phyloP scores from a whole-genome alignment of 805 yeast species.

The Candida montana region DNA sequence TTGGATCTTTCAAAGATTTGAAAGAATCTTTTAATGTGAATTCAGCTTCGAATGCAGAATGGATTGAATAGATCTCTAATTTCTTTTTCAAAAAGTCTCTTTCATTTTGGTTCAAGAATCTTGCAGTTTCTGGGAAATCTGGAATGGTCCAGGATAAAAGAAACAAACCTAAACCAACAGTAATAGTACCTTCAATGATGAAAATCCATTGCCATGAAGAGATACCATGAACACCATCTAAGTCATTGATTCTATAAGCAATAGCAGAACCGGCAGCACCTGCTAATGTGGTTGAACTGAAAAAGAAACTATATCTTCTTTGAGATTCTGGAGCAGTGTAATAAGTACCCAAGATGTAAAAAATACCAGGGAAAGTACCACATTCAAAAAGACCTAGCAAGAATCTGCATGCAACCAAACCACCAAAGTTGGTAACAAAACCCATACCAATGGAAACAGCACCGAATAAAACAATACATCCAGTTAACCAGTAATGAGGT shows the following conservation, averaged over 20 bases:
- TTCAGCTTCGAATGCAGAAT: conserved; percentile 31
- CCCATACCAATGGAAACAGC: conserved; percentile 38
- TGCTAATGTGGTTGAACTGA: conserved; percentile 48
- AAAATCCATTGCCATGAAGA: conserved; percentile 48
- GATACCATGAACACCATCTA: conserved; percentile 40
- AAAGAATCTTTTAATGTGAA: conserved; percentile 29
- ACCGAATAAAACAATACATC: conserved; percentile 33
- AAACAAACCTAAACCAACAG: conserved; percentile 34
- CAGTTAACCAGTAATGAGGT: conserved; percentile 34
- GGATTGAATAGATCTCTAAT: conserved; percentile 32
- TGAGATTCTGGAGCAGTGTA: conserved; percentile 46
- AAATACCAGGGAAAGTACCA: conserved; percentile 47
- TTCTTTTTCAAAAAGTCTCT: conserved; percentile 32
- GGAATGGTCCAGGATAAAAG: conserved; percentile 34
- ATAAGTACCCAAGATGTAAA: conserved; percentile 42
- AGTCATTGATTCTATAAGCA: conserved; percentile 38
- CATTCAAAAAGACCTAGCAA: conserved; percentile 51
- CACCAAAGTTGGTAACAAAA: conserved; percentile 38
- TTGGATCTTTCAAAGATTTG: conserved; percentile 50
- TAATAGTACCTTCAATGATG: conserved; percentile 45
- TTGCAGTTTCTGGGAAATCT: conserved; percentile 37
- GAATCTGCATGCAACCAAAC: conserved; percentile 43
- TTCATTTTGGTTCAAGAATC: conserved; percentile 37
- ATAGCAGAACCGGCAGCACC: conserved; percentile 55
- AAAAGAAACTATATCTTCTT: conserved; percentile 41